A percentile compares a stretch with the other conserved stretches of the same genome.
Evolutionary conservation across 495 filamentous ascomycete genomes (phyloP).

Genomic region (Penicillium taxi): DNA sequence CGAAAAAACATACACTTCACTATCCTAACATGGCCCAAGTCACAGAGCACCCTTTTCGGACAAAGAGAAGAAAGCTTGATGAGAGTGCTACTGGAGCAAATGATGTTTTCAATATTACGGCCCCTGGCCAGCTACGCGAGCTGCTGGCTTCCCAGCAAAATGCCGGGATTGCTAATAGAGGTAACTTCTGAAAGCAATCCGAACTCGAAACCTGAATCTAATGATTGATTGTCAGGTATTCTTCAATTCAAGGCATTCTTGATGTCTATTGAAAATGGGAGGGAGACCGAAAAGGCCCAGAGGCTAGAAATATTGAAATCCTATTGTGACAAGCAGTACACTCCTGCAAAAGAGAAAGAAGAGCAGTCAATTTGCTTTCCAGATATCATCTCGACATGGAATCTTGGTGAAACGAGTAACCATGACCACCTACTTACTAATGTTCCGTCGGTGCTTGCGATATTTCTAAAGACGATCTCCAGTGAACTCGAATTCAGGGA

Average conservation of each 20-base stretch:
- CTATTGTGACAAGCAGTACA: conserved; percentile 62
- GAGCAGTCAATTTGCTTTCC: conserved; percentile 54
- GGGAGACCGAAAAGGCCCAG: conserved; percentile 39
- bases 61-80: conserved; percentile 40
- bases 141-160: conserved; percentile 64
- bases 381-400: conserved; percentile 74
- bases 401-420: conserved; percentile 59
- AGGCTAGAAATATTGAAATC: conserved; percentile 58
- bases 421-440: conserved; percentile 67
- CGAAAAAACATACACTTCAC: conserved; percentile 18
- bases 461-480: conserved; percentile 68
- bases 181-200: conserved; percentile 32
- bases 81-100: conserved; percentile 26
- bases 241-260: conserved; percentile 72
- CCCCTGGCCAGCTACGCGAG: conserved; percentile 51
- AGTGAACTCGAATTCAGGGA: conserved; percentile 59
- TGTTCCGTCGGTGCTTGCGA: conserved; percentile 64
- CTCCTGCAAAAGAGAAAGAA: conserved; percentile 44
- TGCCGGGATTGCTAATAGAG: conserved; percentile 50
- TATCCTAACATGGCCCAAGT: conserved; percentile 18
- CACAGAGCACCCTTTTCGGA: conserved; percentile 21
- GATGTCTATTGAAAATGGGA: conserved; percentile 49
- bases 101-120: conserved; percentile 38
- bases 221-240: conserved; percentile 44
- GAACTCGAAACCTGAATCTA: background rate